Conservation (phyloP, 331 rosid genomes). For the Rosa hybrid region DNA sequence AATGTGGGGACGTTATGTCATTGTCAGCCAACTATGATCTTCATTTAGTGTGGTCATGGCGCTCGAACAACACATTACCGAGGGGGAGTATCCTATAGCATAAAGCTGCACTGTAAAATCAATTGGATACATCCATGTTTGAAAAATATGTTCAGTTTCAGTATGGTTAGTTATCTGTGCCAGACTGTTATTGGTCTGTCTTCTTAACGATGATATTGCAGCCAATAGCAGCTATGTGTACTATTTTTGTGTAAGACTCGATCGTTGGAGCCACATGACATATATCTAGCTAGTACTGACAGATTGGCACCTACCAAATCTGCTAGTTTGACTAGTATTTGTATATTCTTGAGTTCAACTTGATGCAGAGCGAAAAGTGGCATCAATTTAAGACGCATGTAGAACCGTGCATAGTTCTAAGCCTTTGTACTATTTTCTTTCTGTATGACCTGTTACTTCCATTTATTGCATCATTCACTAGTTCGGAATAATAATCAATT, state of each 20-base stretch:
- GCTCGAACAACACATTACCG: constrained; percentile 25
- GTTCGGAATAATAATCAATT: too few relatives aligned
- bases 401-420: neutral
- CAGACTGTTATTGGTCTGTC: neutral
- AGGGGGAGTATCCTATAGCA: constrained; percentile 7
- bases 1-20: constrained; percentile 37
- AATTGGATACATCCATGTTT: neutral
- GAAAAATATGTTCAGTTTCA: neutral
- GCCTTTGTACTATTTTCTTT: too few relatives aligned
- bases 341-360: neutral
- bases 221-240: neutral
- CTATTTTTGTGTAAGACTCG: neutral
- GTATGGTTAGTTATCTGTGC: neutral
- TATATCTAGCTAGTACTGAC: neutral
- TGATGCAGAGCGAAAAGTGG: neutral
- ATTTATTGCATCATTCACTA: too few relatives aligned
- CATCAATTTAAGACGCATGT: neutral
- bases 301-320: neutral
- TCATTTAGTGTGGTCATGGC: constrained; percentile 27
- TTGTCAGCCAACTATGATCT: constrained; percentile 50
- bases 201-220: neutral
- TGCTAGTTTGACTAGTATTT: neutral
- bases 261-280: neutral
- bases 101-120: neutral
- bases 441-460: neutral